A percentile compares a stretch with the other conserved stretches of the same genome.
phyloP scores from a whole-genome alignment of 306 rosid species.

The Dicorynia guianensis region DNA sequence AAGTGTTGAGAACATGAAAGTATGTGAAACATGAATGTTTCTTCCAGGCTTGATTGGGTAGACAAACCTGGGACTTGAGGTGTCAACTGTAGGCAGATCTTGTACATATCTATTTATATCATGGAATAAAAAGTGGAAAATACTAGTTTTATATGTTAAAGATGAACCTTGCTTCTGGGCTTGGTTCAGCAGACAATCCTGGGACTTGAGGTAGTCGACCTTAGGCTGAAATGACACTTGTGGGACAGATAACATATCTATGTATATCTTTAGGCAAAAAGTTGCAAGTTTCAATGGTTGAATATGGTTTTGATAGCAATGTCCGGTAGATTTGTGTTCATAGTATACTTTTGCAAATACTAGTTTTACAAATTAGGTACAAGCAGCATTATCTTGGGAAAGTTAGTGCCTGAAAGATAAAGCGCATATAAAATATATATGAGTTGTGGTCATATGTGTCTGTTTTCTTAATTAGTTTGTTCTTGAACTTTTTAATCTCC shows the following conservation, averaged over 20 bases:
- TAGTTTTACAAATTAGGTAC: constrained; percentile 23
- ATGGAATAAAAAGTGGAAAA: constrained; percentile 14
- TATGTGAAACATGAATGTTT: constrained; percentile 48
- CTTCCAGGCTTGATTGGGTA: constrained; percentile 7
- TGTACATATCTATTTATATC: constrained; percentile 6
- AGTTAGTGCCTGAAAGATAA: constrained; percentile 29
- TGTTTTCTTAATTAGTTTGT: constrained; percentile 1
- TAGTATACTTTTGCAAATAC: background rate
- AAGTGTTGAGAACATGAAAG: constrained; percentile 92
- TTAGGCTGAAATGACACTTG: too few relatives aligned
- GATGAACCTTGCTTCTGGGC: too few relatives aligned
- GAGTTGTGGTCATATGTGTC: constrained; percentile 7
- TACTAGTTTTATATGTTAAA: too few relatives aligned
- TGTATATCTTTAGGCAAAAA: too few relatives aligned
- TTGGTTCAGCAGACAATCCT: too few relatives aligned
- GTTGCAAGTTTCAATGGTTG: background rate
- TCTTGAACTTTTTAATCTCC: constrained; percentile 16
- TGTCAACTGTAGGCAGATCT: background rate
- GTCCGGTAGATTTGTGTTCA: constrained; percentile 3
- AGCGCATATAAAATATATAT: constrained; percentile 12
- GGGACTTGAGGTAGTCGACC: too few relatives aligned
- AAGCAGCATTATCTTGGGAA: constrained; percentile 22
- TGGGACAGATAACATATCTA: too few relatives aligned
- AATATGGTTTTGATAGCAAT: constrained; percentile 8
- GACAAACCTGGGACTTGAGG: constrained; percentile 8